These are phyloP conservation scores for Fusarium sp. DNA, from an alignment of 2,329 filamentous ascomycete genomes.

Conservation along the genomic window DNA sequence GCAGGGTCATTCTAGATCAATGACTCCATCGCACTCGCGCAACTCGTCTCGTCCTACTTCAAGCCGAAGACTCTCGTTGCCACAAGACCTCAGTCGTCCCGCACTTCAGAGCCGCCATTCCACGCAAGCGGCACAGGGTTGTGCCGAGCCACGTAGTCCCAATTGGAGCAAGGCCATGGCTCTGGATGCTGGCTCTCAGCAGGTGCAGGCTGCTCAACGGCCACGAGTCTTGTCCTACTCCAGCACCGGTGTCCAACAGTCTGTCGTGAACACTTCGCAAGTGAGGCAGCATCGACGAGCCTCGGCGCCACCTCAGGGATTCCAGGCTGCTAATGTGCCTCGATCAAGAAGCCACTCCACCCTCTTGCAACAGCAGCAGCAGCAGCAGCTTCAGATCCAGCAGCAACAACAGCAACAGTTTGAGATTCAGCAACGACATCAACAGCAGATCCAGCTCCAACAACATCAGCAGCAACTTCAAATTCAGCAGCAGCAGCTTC, in stretches of 20 bases:
- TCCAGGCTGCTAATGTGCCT: constrained; percentile 5
- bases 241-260: constrained; percentile 30
- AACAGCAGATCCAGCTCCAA: constrained; percentile 5
- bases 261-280: constrained; percentile 6
- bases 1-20: constrained; percentile 19
- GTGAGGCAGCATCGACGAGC: constrained; percentile 32
- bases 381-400: constrained; percentile 4
- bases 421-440: constrained; percentile 21
- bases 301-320: constrained; percentile 33
- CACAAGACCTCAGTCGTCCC: constrained; percentile 32
- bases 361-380: constrained; percentile 28
- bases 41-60: constrained; percentile 6
- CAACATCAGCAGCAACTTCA: constrained; percentile 18
- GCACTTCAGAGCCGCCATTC: constrained; percentile 28
- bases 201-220: constrained; percentile 18
- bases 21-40: constrained; percentile 29
- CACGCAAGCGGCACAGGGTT: constrained; percentile 14
- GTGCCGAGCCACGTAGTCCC: constrained; percentile 25
- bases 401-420: constrained; percentile 3
- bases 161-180: constrained; percentile 19
- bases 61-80: constrained; percentile 31
- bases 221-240: constrained; percentile 29
- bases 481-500: constrained; percentile 22
- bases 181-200: constrained; percentile 13
- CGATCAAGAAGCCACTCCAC: constrained; percentile 30